phyloP scores from a whole-genome alignment of 441 rosid genomes.

The Gossypium lobatum region DNA sequence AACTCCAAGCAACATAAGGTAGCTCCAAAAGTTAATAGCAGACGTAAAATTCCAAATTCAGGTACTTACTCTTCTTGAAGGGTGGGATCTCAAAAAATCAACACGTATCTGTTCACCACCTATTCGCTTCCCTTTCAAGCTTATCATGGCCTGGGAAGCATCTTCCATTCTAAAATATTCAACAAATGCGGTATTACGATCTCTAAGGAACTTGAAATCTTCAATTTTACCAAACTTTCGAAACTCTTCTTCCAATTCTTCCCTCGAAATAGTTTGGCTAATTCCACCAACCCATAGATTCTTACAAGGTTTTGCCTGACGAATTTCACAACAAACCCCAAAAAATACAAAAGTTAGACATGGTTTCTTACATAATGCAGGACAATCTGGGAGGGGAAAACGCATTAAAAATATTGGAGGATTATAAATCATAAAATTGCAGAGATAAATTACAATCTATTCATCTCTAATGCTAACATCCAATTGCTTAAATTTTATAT shows the following conservation, averaged over 20 bases:
- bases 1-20: background rate
- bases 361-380: background rate
- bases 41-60: conserved; percentile 9
- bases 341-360: background rate
- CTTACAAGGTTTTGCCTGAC: conserved; percentile 79
- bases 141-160: conserved; percentile 73
- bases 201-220: conserved; percentile 71
- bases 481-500: background rate
- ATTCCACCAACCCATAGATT: conserved; percentile 93
- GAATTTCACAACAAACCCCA: background rate
- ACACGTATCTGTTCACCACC: conserved; percentile 85
- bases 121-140: conserved; percentile 68
- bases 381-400: background rate
- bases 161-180: conserved; percentile 63
- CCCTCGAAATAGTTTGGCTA: conserved; percentile 55
- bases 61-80: conserved; percentile 64
- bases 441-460: background rate
- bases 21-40: background rate
- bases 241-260: conserved; percentile 71
- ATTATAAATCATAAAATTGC: background rate
- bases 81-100: conserved; percentile 75
- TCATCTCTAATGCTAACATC: background rate
- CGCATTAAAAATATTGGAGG: background rate
- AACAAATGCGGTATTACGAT: conserved; percentile 66
- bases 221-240: conserved; percentile 71